Conservation (phyloP, 2,329 filamentous ascomycete species). For the Escovopsis sp. region DNA sequence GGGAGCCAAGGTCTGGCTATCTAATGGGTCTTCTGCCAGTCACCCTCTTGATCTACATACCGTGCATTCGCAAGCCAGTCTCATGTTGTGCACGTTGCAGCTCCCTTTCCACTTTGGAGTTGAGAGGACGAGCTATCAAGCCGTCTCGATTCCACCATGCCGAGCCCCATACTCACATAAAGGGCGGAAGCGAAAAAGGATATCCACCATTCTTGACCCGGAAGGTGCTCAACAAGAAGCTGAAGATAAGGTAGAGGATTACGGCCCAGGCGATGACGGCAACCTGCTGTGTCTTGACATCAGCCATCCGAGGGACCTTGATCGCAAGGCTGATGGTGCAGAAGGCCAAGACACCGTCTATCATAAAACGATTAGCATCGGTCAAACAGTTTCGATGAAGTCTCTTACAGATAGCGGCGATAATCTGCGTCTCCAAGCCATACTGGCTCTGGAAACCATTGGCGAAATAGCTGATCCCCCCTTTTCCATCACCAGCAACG, state of each 20-base stretch:
- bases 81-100: no score
- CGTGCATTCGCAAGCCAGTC: no score
- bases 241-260: slow-evolving; percentile 72
- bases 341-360: slow-evolving; percentile 63
- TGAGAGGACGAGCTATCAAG: no score
- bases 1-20: no score
- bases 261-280: slow-evolving; percentile 67
- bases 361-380: slow-evolving; percentile 15
- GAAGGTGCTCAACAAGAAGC: slow-evolving; percentile 88
- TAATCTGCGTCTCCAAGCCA: slow-evolving; percentile 87
- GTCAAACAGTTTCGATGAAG: slow-evolving; percentile 9
- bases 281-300: slow-evolving; percentile 63
- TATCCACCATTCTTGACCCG: slow-evolving; percentile 90
- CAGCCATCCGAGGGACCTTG: slow-evolving; percentile 79
- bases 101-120: no score
- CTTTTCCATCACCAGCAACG: slow-evolving; percentile 68
- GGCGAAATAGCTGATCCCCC: slow-evolving; percentile 82
- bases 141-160: no score
- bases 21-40: no score
- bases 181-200: slow-evolving; percentile 86
- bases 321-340: slow-evolving; percentile 80
- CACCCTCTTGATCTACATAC: no score
- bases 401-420: slow-evolving; percentile 74
- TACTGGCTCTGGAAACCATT: slow-evolving; percentile 86
- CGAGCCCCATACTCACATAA: slow-evolving; percentile 34